Base-by-base conservation (phyloP, 352 stramenopile genomes). In the Globisporangium radiosum region DNA sequence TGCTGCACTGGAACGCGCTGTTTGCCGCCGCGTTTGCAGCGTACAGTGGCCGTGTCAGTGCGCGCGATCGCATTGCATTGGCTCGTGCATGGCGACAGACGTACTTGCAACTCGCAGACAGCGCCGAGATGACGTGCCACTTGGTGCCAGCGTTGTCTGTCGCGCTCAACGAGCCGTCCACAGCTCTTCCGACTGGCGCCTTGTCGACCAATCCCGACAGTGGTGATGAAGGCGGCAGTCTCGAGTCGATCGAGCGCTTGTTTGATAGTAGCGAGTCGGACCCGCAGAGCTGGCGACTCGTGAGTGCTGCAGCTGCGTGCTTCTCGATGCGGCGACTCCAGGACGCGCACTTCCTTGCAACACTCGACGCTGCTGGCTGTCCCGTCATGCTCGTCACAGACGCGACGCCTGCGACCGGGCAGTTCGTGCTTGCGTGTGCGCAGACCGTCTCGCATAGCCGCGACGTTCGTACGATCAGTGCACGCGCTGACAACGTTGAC, bases 1-100 rank as follows among this genome's bases (percentile, higher is more conserved):
- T 88, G 0, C 59, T 66, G 0, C 71, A 67, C 53, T 87, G 77
- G 76, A 88, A 89, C 40, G 72, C 78, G 0, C 63, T 90, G 7
- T 37, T 92, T 1, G 60, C 65, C 1, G 76, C 80, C 52, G 75
- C 66, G 9, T 37, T 72, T 0, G 25, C 89, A 7, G 60, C 65
- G 0, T 90, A 90, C 19, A 63, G 53, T 0, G 55, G 63, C 6
- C 37, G 47, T 9, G 65, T 81, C 38, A 42, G 65, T 25, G 19
- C 47, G 6, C 15, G 9, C 0, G 56, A 69, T n/a, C 60, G 72
- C 0, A 15, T 40, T 11, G 11, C 19, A 25, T 8, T 85, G 19
- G 66, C 72, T 51, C 10, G 57, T 19, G 37, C 52, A n/a, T 75
- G 70, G 62, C 10, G 52, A 15, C 42, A 52, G 0, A 44, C 44